These are phyloP conservation scores for Phylloporus scabripes DNA, from an alignment of 768 basidiomycete genomes.

Conservation along the genomic window DNA sequence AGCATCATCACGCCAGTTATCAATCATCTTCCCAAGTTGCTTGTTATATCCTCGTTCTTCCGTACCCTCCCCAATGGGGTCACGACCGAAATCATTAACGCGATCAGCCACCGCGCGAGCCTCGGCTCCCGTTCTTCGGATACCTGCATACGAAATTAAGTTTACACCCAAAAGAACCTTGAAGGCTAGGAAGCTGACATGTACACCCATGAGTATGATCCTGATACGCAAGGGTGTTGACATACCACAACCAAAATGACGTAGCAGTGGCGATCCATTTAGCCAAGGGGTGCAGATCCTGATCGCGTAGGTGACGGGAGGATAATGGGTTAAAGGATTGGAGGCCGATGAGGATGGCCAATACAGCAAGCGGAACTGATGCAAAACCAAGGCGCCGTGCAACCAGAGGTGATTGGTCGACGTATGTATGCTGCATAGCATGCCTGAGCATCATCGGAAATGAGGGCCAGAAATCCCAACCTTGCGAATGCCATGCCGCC, in stretches of 20 bases:
- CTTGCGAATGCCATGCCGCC: slow-evolving; percentile 65
- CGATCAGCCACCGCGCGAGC: slow-evolving; percentile 65
- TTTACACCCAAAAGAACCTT: slow-evolving; percentile 93
- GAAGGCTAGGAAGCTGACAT: slow-evolving; percentile 67
- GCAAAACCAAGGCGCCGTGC: slow-evolving; percentile 93
- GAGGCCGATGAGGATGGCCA: slow-evolving; percentile 69
- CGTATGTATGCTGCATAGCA: slow-evolving; percentile 65
- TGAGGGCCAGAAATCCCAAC: slow-evolving; percentile 30
- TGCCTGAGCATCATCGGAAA: slow-evolving; percentile 4
- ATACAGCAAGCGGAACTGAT: slow-evolving; percentile 82
- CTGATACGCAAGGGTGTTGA: slow-evolving; percentile 26
- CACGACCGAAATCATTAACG: slow-evolving; percentile 84
- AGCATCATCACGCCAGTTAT: slow-evolving; percentile 66
- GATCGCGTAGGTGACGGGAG: slow-evolving; percentile 33
- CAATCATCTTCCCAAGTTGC: slow-evolving; percentile 67
- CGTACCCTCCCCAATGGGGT: slow-evolving; percentile 85
- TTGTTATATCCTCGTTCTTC: slow-evolving; percentile 88
- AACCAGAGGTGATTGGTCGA: slow-evolving; percentile 93
- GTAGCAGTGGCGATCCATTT: slow-evolving; percentile 64
- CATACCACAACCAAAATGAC: slow-evolving; percentile 83
- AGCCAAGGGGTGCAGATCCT: slow-evolving; percentile 37
- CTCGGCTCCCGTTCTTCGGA: slow-evolving; percentile 72
- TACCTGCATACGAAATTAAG: slow-evolving; percentile 76
- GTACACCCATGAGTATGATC: background rate
- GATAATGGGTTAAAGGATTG: slow-evolving; percentile 65